Evolutionary conservation across 371 early-diverging fungal genomes (phyloP).

Genomic region (Mucor piriformis): DNA sequence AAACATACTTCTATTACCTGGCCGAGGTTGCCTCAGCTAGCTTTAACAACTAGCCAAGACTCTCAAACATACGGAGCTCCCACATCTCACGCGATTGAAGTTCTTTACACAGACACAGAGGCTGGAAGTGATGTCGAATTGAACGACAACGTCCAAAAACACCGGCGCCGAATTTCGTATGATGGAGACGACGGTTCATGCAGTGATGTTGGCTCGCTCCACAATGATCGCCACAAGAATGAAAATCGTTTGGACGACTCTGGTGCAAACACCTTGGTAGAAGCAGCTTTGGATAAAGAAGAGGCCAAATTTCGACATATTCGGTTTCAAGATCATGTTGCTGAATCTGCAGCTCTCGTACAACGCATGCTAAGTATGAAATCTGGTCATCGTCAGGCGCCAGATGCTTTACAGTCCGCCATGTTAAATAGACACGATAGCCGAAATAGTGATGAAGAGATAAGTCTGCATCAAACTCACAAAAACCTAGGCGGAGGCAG

Average conservation of each 20-base stretch:
- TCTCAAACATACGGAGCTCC: not conserved
- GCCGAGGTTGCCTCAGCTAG: constrained; percentile 16
- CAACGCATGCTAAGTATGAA: constrained; percentile 39
- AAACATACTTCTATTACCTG: constrained; percentile 9
- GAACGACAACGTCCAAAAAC: not conserved
- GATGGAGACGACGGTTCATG: not conserved
- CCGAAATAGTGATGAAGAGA: not conserved
- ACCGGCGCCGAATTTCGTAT: not conserved
- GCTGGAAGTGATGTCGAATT: constrained; percentile 2
- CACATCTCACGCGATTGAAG: not conserved
- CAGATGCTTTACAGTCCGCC: constrained; percentile 11
- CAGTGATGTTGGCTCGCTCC: constrained; percentile 1
- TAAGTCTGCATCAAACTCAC: not conserved
- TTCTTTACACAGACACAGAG: not conserved
- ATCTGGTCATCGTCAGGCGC: not conserved
- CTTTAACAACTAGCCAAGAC: constrained; percentile 11
- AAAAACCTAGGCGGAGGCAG: constrained; percentile 27
- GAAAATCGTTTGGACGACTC: constrained; percentile 1
- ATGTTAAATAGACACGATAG: constrained; percentile 1
- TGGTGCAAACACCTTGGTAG: constrained; percentile 33
- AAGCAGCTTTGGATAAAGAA: constrained; percentile 48
- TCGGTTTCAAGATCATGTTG: constrained; percentile 50
- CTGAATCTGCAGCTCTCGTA: constrained; percentile 47
- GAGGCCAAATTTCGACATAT: constrained; percentile 50
- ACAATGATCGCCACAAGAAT: constrained; percentile 8